phyloP scores from a whole-genome alignment of 225 moss, liverwort and hornwort species.

The Polytrichum commune region DNA sequence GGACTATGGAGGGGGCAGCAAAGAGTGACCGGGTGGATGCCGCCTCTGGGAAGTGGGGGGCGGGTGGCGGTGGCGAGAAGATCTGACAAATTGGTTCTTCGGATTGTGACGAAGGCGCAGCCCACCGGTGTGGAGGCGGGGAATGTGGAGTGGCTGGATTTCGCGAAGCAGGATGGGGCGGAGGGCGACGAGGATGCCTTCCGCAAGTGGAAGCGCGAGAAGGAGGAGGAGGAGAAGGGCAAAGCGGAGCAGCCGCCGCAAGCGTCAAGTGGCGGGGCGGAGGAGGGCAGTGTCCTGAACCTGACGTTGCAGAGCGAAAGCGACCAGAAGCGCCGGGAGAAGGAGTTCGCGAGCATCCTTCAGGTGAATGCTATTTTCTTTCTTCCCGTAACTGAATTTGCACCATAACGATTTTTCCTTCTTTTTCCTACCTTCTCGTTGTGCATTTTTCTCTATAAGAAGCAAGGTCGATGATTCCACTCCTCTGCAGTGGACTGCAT shows the following conservation, averaged over 20 bases:
- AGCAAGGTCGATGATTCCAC: background rate
- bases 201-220: conserved; percentile 19
- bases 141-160: conserved; percentile 49
- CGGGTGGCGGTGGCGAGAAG: conserved; percentile 5
- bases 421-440: background rate
- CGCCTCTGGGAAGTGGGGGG: background rate
- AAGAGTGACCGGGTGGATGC: conserved; percentile 2
- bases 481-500: too few species aligned
- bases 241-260: conserved; percentile 11
- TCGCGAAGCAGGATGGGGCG: conserved; percentile 19
- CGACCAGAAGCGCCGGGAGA: conserved; percentile 48
- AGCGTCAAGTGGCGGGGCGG: conserved; percentile 13
- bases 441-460: background rate
- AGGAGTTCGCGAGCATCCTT: conserved; percentile 53
- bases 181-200: conserved; percentile 11
- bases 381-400: too few species aligned
- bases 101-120: conserved; percentile 26
- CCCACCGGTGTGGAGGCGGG: conserved; percentile 51
- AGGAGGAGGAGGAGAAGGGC: conserved; percentile 21
- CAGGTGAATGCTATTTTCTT: conserved; percentile 19
- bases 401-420: too few species aligned
- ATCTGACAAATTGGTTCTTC: conserved; percentile 15
- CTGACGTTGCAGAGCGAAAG: conserved; percentile 35
- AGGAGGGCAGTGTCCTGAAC: conserved; percentile 25
- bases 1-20: background rate